Conservation (phyloP, 371 early-diverging fungal species). For the Circinella umbellata region DNA sequence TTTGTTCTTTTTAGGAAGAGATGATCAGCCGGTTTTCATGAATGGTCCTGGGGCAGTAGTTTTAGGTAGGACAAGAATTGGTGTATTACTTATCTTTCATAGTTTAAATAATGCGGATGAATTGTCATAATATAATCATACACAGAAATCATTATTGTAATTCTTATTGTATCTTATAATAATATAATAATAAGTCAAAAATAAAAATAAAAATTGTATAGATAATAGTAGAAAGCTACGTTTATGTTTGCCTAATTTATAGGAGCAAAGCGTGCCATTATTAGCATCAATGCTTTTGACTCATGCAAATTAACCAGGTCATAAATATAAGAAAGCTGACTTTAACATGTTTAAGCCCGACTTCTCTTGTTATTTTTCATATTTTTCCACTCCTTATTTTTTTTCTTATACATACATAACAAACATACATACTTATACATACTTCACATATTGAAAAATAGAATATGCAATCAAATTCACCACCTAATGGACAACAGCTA, state of each 20-base stretch:
- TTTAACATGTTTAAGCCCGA: not conserved
- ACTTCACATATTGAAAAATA: not conserved
- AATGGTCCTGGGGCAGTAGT: slow-evolving; percentile 12
- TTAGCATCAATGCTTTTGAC: too few species aligned
- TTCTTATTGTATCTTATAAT: too few species aligned
- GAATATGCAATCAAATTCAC: not conserved
- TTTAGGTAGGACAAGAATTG: not conserved
- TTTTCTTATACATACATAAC: not conserved
- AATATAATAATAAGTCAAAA: too few species aligned
- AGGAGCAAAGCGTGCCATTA: too few species aligned
- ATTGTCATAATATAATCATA: too few species aligned
- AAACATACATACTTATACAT: not conserved
- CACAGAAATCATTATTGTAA: too few species aligned
- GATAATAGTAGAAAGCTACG: too few species aligned
- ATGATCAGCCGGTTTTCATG: slow-evolving; percentile 8
- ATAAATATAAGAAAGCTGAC: not conserved
- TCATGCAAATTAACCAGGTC: too few species aligned
- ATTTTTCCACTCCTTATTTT: not conserved
- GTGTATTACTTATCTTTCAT: too few species aligned
- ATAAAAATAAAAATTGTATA: too few species aligned
- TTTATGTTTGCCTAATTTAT: too few species aligned
- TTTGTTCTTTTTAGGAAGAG: not conserved
- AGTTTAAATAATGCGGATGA: too few species aligned
- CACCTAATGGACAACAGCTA: not conserved
- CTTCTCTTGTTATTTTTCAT: not conserved